Conservation (phyloP, 2,329 filamentous ascomycete species). For the Tolypocladium capitatum region DNA sequence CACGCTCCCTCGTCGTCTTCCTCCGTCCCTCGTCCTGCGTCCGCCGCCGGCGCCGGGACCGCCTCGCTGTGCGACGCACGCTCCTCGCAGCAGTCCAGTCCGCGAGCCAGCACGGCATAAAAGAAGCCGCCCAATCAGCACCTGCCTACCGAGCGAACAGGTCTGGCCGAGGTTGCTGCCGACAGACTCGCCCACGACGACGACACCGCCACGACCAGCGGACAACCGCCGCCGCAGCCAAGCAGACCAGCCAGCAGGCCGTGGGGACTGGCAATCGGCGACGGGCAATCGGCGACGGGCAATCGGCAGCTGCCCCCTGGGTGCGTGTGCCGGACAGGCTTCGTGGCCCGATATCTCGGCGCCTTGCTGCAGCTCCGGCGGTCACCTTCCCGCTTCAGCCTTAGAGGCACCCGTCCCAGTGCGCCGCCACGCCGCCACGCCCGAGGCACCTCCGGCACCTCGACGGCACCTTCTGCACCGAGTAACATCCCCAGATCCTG, state of each 20-base stretch:
- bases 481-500: slow-evolving; percentile 4
- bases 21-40: neutral
- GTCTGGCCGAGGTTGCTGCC: no score
- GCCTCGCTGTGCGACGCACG: neutral
- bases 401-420: neutral
- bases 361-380: neutral
- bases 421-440: neutral
- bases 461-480: slow-evolving; percentile 3
- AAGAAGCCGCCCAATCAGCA: neutral
- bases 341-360: neutral
- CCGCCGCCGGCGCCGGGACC: neutral
- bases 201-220: no score
- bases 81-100: neutral
- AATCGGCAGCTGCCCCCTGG: neutral
- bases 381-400: slow-evolving; percentile 8
- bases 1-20: neutral
- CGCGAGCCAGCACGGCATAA: neutral
- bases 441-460: neutral
- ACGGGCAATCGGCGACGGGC: no score
- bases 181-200: no score
- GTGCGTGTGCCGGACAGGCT: neutral
- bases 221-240: no score
- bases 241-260: no score
- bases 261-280: no score
- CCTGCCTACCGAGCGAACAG: neutral